Percentiles rank a stretch among this genome's conserved stretches.
These are phyloP conservation scores for Blakeslea trispora DNA, from an alignment of 371 early-diverging fungal genomes.

Conservation along the genomic window DNA sequence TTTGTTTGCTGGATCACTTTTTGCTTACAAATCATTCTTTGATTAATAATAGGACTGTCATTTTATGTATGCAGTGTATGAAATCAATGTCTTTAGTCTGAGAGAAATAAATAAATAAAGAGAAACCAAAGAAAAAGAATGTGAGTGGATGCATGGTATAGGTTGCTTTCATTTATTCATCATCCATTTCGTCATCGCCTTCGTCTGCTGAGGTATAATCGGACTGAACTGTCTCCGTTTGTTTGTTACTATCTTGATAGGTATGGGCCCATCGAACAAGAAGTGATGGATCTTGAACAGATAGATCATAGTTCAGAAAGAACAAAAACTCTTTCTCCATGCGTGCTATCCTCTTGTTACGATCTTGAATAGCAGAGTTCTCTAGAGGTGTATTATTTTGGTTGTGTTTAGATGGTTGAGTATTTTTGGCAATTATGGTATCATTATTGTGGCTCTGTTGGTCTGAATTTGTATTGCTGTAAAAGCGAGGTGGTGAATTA, in stretches of 20 bases:
- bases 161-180: slow-evolving; percentile 19
- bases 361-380: slow-evolving; percentile 4
- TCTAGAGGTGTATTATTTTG: too few relatives aligned
- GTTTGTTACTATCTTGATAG: slow-evolving; percentile 5
- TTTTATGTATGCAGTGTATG: too few relatives aligned
- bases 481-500: slow-evolving; percentile 18
- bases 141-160: background rate
- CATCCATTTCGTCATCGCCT: slow-evolving; percentile 45
- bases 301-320: slow-evolving; percentile 53
- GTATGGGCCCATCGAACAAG: slow-evolving; percentile 39
- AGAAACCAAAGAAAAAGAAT: background rate
- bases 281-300: slow-evolving; percentile 32
- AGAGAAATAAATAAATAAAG: too few relatives aligned
- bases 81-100: too few relatives aligned
- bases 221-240: slow-evolving; percentile 1
- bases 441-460: slow-evolving; percentile 16
- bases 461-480: slow-evolving; percentile 14
- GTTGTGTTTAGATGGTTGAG: background rate
- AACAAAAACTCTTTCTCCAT: slow-evolving; percentile 65
- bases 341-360: slow-evolving; percentile 29
- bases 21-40: too few relatives aligned
- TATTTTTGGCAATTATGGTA: slow-evolving; percentile 3
- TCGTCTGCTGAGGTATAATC: slow-evolving; percentile 40
- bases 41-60: too few relatives aligned
- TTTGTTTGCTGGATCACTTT: too few relatives aligned